Conservation (phyloP, 1,284 basidiomycete species). For the Chiua sp. region DNA sequence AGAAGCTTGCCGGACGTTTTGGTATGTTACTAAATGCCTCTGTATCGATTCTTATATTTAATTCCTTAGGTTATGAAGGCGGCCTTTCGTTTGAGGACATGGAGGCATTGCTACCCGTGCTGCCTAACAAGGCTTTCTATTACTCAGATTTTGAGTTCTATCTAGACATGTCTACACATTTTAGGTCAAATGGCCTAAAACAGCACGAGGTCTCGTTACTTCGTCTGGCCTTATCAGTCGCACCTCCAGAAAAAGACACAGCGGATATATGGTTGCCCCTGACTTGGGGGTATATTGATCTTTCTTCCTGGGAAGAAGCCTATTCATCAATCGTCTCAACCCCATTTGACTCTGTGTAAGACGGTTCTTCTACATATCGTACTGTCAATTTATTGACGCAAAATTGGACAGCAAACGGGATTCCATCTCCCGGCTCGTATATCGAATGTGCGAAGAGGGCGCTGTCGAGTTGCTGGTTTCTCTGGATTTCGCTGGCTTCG, state of each 20-base stretch:
- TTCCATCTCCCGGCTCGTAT: slow-evolving; percentile 80
- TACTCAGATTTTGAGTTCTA: slow-evolving; percentile 78
- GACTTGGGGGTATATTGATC: slow-evolving; percentile 77
- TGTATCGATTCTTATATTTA: slow-evolving; percentile 12
- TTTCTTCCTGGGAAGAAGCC: slow-evolving; percentile 84
- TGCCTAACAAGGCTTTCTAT: slow-evolving; percentile 63
- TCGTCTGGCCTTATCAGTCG: slow-evolving; percentile 76
- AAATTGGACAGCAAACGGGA: slow-evolving; percentile 70
- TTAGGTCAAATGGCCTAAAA: slow-evolving; percentile 63
- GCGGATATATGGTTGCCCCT: slow-evolving; percentile 78
- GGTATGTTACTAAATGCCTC: slow-evolving; percentile 50
- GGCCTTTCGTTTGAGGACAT: slow-evolving; percentile 63
- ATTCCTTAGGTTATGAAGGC: slow-evolving; percentile 53
- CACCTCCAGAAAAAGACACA: slow-evolving; percentile 57
- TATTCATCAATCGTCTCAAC: slow-evolving; percentile 78
- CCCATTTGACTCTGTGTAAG: slow-evolving; percentile 81
- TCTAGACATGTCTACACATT: slow-evolving; percentile 74
- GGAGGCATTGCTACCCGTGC: slow-evolving; percentile 63
- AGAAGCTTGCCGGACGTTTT: slow-evolving; percentile 79
- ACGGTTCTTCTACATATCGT: slow-evolving; percentile 23
- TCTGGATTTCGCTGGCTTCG: slow-evolving; percentile 87
- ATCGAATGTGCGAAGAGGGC: slow-evolving; percentile 93
- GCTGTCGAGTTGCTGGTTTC: slow-evolving; percentile 81
- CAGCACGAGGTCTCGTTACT: slow-evolving; percentile 76
- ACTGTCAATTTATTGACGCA: slow-evolving; percentile 9